Evolutionary conservation across 768 basidiomycete genomes (phyloP).

Genomic region (Holtermannia corniformis): DNA sequence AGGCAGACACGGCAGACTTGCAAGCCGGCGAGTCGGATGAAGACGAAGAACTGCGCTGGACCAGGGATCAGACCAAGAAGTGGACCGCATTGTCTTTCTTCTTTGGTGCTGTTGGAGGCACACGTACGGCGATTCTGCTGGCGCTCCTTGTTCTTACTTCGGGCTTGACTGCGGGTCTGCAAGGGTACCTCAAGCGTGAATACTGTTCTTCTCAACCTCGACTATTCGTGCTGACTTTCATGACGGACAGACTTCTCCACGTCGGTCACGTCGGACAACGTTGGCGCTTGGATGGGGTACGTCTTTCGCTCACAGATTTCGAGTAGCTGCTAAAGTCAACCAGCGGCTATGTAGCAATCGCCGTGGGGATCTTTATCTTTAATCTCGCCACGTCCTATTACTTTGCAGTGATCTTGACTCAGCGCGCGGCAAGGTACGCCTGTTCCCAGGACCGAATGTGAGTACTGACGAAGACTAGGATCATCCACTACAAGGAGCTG

Average conservation of each 20-base stretch:
- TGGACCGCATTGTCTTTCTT: not conserved
- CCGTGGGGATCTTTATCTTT: not conserved
- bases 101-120: not conserved
- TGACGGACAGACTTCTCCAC: not conserved
- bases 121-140: not conserved
- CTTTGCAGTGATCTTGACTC: not conserved
- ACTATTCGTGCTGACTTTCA: not conserved
- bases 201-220: no score
- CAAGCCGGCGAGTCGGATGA: not conserved
- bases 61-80: not conserved
- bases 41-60: not conserved
- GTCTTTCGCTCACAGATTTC: not conserved
- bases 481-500: conserved; percentile 3
- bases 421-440: not conserved
- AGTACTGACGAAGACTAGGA: not conserved
- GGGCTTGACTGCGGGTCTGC: not conserved
- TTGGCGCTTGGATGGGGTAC: not conserved
- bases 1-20: not conserved
- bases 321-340: not conserved
- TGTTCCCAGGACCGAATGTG: not conserved
- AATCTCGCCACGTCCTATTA: not conserved
- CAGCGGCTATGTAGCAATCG: not conserved
- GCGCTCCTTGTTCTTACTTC: not conserved
- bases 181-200: not conserved
- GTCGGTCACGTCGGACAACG: not conserved